Evolutionary conservation across 768 basidiomycete genomes (phyloP).

Genomic region (Lactarius trivialis): DNA sequence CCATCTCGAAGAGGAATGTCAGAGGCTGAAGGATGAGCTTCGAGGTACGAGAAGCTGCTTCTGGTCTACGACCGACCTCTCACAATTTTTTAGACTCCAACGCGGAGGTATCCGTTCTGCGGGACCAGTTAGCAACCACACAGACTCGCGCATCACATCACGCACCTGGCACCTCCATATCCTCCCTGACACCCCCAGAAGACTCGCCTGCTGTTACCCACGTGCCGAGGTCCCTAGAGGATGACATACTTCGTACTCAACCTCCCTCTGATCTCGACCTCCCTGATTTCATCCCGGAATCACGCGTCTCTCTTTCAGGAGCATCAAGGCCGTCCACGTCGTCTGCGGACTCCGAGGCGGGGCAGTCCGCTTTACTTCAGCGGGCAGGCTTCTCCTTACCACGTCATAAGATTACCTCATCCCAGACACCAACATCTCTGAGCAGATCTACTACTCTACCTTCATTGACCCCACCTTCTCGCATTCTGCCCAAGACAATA

Average conservation of each 20-base stretch:
- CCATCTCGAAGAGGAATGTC: constrained; percentile 81
- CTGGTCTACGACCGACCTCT: constrained; percentile 9
- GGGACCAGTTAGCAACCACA: constrained; percentile 56
- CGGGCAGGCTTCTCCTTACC: constrained; percentile 42
- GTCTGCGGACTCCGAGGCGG: constrained; percentile 27
- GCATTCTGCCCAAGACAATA: constrained; percentile 39
- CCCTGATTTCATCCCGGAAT: constrained; percentile 44
- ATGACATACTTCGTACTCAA: constrained; percentile 52
- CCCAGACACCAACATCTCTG: constrained; percentile 41
- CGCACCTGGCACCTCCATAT: constrained; percentile 20
- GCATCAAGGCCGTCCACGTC: constrained; percentile 19
- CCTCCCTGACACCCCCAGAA: constrained; percentile 27
- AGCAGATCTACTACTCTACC: constrained; percentile 51
- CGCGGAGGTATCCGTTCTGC: constrained; percentile 76
- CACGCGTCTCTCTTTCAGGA: constrained; percentile 7
- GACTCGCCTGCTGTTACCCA: constrained; percentile 29
- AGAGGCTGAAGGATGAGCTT: constrained; percentile 87
- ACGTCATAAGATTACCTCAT: constrained; percentile 35
- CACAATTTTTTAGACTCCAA: constrained; percentile 56
- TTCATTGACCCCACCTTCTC: constrained; percentile 41
- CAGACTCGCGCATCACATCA: constrained; percentile 29
- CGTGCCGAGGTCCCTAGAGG: constrained; percentile 37
- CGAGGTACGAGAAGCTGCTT: constrained; percentile 52
- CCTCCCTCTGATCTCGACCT: constrained; percentile 56
- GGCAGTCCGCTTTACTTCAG: constrained; percentile 44